Conservation (phyloP, 805 yeast species). For the Ogataea degrootiae region DNA sequence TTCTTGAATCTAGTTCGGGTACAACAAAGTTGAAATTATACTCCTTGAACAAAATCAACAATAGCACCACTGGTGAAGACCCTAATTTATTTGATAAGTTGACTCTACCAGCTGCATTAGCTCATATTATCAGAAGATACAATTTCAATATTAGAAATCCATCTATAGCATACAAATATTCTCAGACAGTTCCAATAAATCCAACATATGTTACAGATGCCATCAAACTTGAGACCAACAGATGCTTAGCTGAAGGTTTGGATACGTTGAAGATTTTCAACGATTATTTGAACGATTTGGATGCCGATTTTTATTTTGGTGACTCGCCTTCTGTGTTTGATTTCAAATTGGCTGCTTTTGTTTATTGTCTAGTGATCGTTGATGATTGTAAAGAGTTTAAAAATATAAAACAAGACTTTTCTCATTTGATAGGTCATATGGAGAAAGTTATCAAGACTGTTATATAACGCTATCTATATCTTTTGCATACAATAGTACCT, state of each 20-base stretch:
- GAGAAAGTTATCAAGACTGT: constrained; percentile 12
- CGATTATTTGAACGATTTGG: neutral
- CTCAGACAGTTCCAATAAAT: constrained; percentile 2
- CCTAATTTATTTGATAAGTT: constrained; percentile 6
- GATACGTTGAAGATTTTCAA: constrained; percentile 11
- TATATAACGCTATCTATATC: constrained; percentile 1
- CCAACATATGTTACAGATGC: constrained; percentile 5
- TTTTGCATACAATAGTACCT: neutral
- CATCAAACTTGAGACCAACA: constrained; percentile 8
- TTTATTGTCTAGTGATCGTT: constrained; percentile 14
- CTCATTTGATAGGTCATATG: constrained; percentile 11
- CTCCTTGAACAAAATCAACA: constrained; percentile 2
- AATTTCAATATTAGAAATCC: constrained; percentile 36
- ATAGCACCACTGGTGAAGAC: neutral
- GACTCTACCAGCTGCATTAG: constrained; percentile 7
- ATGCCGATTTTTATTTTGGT: constrained; percentile 9
- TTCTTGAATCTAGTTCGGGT: constrained; percentile 6
- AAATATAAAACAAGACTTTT: neutral
- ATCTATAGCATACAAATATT: constrained; percentile 16
- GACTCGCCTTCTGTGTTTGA: constrained; percentile 18
- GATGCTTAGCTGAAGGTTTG: constrained; percentile 15
- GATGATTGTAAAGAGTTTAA: constrained; percentile 10
- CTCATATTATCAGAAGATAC: constrained; percentile 26
- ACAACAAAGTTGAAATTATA: constrained; percentile 6
- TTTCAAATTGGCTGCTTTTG: constrained; percentile 20